Base-by-base conservation (phyloP, 23 red algal genomes). In the Gracilariopsis chorda region DNA sequence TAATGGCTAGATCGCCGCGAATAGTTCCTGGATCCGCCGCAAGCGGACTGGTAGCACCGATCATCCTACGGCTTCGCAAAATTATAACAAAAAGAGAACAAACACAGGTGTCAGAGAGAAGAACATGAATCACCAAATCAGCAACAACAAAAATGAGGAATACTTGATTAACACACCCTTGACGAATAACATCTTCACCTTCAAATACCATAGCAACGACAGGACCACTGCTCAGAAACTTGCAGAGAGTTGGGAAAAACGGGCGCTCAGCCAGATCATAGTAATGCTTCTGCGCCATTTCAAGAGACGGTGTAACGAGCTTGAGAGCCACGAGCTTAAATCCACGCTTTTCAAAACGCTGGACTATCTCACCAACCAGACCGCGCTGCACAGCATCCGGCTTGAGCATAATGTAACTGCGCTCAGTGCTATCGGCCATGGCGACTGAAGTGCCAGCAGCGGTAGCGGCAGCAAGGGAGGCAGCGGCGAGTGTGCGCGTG, bases 151-250 rank as follows among this genome's bases (percentile, higher is more conserved):
- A 37, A 37, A 78, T 1, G 29, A 53, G 42, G n/a, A n/a, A n/a
- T n/a, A n/a, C n/a, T n/a, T n/a, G n/a, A n/a, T n/a, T n/a, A n/a
- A 77, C 84, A n/a, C n/a, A 88, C 84, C 87, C 75, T 37, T 91
- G 87, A 7, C 73, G 61, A 52, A 98, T 91, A 32, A 98, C 93
- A 65, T 95, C 94, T 70, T 96, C 94, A 21, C 96, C 96, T 43
- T 95, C 88, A 80, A 91, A 95, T 24, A 95, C 93, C 96, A 98
- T 95, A 55, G 90, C 93, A 19, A 91, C 81, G 30, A 98, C 93
- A n/a, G 96, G 96, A 53, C 96, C 93, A 34, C 84, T 91, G 80
- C 69, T 92, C 23, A 98, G 56, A 63, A 92, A 98, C 5, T 81
- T 73, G 58, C 92, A 90, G 35, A 98, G 92, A 14, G 82, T 64